Evolutionary conservation across 352 stramenopile species (phyloP), one percentile per base, ranked within the genome.

Genomic region (Saprolegnia diclina): DNA sequence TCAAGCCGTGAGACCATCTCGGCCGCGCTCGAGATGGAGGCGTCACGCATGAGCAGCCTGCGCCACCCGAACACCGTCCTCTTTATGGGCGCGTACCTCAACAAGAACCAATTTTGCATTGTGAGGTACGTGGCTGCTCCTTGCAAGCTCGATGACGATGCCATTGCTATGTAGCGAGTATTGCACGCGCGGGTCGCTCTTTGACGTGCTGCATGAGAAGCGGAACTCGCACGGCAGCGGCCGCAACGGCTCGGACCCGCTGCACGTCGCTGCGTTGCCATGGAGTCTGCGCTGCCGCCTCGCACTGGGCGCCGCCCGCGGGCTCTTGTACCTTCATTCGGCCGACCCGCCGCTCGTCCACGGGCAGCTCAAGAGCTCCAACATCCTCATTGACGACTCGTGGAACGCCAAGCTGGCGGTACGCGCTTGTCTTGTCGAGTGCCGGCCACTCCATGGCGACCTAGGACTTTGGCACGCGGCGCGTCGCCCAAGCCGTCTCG

Each of bases 11-110:
- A 94, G 68, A 78, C 82, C 44, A 87, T 95, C 38, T 85, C 92
- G 73, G 90, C 83, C 76, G 81, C 88, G 64, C 79, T 95, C n/a
- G 79, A 92, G 69, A 75, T 89, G 35, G 85, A 93, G 57, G 87
- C 85, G 55, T 83, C 83, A 38, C 81, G 87, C 55, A 95, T 95
- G 85, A 86, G 87, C 57, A 91, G 83, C 53, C 85, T 99, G 72
- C 81, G 96, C n/a, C 97, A 99, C 79, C 97, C 97, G 3, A 99
- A 99, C 79, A 98, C 98, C 26, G 97, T 98, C 71, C 81, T 99
- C 22, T 99, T 98, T 76, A 98, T 99, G 92, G 96, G 96, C 46
- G 96, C 96, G 40, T 99, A 95, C 77, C 81, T 98, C 16, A 83
- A 97, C 66, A 90, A 95, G 63, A 92, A 97, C 48, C 97, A 98